Evolutionary conservation across 2,329 filamentous ascomycete genomes (phyloP), one percentile per base, ranked within the genome.

Genomic region (Sporothrix inflata): DNA sequence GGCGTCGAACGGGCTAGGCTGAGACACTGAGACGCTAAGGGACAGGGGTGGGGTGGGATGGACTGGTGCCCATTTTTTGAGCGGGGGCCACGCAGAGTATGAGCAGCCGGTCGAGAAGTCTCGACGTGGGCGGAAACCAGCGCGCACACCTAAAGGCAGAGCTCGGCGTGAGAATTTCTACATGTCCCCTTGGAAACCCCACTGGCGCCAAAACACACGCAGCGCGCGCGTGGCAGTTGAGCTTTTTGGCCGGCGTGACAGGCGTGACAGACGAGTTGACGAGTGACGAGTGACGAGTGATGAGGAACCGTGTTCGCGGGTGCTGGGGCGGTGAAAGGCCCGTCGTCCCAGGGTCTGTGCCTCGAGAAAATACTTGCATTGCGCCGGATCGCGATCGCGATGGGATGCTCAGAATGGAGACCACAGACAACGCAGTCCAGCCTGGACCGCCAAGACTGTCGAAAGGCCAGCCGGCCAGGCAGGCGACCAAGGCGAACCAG

Each of bases 1-100:
- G 42, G 8, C 34, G 45, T 72, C 38, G 72, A 72, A 69, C 70
- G 63, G 51, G 19, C 67, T 68, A 60, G 73, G 53, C 73, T 71
- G 45, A 38, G 42, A 42, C 57, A 34, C 24, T 16, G 60, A 34
- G 55, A 16, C 53, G 57, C 57, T 61, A 61, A n/a, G 9, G 6
- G 61, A 38, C 53, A 45, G 34, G 61, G 49, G 34, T 38, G 63
- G 4, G 27, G 4, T 34, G 45, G 60, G 19, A 6, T 30, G 42
- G 38, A 51, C 30, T 42, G 27, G 42, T 11, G 45, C 14, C 19
- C 19, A 16, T 47, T 3, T 45, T 45, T 45, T 45, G 3, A 45
- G 14, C 14, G 12, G 42, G 19, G 42, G 42, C 42, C 14, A 47
- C 12, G 42, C 49, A 53, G n/a, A 53, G 14, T 47, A 47, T 19